Evolutionary conservation across 306 rosid species (phyloP).

Genomic region (Oxytropis ochrocephala): DNA sequence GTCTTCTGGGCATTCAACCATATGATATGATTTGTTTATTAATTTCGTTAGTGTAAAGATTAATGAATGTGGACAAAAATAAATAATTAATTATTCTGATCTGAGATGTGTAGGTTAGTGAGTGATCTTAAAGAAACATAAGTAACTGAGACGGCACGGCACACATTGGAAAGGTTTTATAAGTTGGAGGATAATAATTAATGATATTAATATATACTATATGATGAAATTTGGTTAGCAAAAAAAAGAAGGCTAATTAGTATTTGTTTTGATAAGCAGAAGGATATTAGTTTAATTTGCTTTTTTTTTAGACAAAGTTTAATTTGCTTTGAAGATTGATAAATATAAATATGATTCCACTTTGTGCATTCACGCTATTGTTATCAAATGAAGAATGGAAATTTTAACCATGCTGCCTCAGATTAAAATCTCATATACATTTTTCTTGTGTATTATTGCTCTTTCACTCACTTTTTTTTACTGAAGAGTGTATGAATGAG

Average conservation of each 20-base stretch:
- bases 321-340: constrained; percentile 22
- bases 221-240: constrained; percentile 43
- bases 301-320: too few species aligned
- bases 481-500: too few species aligned
- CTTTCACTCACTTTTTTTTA: neutral
- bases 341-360: neutral
- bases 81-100: neutral
- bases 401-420: neutral
- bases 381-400: neutral
- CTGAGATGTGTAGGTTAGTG: constrained; percentile 12
- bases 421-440: neutral
- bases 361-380: neutral
- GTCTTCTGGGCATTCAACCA: constrained; percentile 16
- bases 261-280: too few species aligned
- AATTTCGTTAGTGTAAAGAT: constrained; percentile 29
- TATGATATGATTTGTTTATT: constrained; percentile 22
- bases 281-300: too few species aligned
- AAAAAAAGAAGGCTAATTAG: constrained; percentile 19
- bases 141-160: constrained; percentile 47
- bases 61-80: constrained; percentile 2
- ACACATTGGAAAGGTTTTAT: constrained; percentile 19
- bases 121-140: constrained; percentile 28
- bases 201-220: constrained; percentile 23
- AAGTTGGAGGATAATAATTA: constrained; percentile 44
- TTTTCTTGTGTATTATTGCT: neutral